Evolutionary conservation across 768 basidiomycete genomes (phyloP), one percentile per base, ranked within the genome.

Genomic region (Inosperma sp.): DNA sequence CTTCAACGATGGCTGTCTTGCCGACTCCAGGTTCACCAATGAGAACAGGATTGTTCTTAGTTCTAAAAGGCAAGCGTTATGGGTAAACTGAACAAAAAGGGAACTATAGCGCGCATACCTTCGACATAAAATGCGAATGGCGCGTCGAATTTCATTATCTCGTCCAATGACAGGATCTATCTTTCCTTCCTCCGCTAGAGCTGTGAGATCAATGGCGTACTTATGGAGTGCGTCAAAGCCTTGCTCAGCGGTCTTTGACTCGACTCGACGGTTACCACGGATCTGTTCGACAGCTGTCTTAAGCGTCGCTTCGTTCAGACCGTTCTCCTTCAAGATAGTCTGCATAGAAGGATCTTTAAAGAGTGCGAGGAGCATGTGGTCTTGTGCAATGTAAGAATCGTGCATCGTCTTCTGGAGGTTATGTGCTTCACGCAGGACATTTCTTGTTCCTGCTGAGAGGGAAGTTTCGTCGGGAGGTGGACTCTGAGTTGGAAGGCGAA

Each of bases 21-120:
- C 95, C 95, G 19, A 95, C 93, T 66, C 95, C 88, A 40, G 88
- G 89, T 68, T 91, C 92, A 54, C 93, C 94, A 59, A 98, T 92
- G 21, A 97, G 82, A 33, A 96, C 91, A n/a, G 95, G 93, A 60
- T 95, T 96, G 63, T 93, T 94, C 68, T 97, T 97, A 2, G 93
- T 96, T 63, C 94, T 87, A 48, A 26, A 41, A 51, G 33, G 13
- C 8, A 30, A 39, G 51, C 25, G 45, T 35, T 44, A 46, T 48
- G 22, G 39, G 33, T 37, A 21, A 33, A 2, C 2, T 29, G 31
- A 42, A 21, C 21, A 45, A 48, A 29, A 10, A 23, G 10, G 44
- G 26, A 47, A n/a, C 17, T 29, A 29, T n/a, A 25, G 25, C 13
- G 19, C 19, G 46, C 44, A 4, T 36, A 81, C 81, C 83, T 79